Evolutionary conservation across 169 alveolate species (phyloP).

Genomic region (Ichthyophthirius multifiliis): DNA sequence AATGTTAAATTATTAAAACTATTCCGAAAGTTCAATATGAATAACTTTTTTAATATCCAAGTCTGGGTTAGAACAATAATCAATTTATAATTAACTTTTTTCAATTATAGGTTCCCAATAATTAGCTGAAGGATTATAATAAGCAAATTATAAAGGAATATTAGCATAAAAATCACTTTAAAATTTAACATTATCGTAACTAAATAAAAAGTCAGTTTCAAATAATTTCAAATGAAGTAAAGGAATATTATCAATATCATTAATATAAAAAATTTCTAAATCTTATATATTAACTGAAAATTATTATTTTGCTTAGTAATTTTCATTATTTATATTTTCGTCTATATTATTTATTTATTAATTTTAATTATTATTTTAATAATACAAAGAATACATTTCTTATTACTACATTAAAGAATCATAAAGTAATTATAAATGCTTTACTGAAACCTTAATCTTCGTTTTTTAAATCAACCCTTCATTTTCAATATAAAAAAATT

Average conservation of each 20-base stretch:
- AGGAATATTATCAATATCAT: not conserved
- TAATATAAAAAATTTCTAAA: not conserved
- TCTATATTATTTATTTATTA: not conserved
- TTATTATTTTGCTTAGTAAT: not conserved
- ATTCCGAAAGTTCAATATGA: not conserved
- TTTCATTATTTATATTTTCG: not conserved
- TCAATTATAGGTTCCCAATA: conserved; percentile 14
- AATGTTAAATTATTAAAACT: not conserved
- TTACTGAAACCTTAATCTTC: not conserved
- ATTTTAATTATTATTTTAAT: not conserved
- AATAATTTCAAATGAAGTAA: not conserved
- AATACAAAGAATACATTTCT: too few relatives aligned
- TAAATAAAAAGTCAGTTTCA: not conserved
- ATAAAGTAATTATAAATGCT: not conserved
- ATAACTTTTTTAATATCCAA: not conserved
- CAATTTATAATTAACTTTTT: not conserved
- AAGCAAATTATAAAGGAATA: not conserved
- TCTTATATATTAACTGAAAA: not conserved
- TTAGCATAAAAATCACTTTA: not conserved
- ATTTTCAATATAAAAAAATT: not conserved
- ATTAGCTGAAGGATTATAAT: not conserved
- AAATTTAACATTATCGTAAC: not conserved
- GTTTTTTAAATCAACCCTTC: not conserved
- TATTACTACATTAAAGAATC: not conserved
- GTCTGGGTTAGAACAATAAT: not conserved